A percentile compares a stretch with the other conserved stretches of the same genome.
These are phyloP conservation scores for Colletotrichum graminicola DNA, from an alignment of 2,329 filamentous ascomycete species.

Conservation along the genomic window DNA sequence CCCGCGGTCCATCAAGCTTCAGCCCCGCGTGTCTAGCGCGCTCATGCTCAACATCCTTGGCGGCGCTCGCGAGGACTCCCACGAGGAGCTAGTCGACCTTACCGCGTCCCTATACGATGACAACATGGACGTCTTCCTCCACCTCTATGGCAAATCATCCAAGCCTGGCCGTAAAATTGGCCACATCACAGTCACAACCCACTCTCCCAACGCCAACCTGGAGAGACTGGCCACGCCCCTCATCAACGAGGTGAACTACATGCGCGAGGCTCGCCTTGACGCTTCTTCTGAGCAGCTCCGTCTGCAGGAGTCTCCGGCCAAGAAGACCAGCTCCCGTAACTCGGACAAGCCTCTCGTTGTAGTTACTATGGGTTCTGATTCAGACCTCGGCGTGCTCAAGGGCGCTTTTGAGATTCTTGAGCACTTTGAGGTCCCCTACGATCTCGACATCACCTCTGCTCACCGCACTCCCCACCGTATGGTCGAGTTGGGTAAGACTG, in stretches of 20 bases:
- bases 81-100: slow-evolving; percentile 63
- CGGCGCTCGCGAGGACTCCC: slow-evolving; percentile 73
- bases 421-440: slow-evolving; percentile 79
- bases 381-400: slow-evolving; percentile 76
- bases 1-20: slow-evolving; percentile 65
- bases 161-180: slow-evolving; percentile 94
- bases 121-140: slow-evolving; percentile 70
- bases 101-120: slow-evolving; percentile 58
- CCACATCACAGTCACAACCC: slow-evolving; percentile 85
- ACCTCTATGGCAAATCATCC: slow-evolving; percentile 92
- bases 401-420: slow-evolving; percentile 75
- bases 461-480: slow-evolving; percentile 80
- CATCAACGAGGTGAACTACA: slow-evolving; percentile 71
- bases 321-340: slow-evolving; percentile 45
- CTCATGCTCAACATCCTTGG: slow-evolving; percentile 89
- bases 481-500: slow-evolving; percentile 73
- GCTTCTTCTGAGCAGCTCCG: slow-evolving; percentile 55
- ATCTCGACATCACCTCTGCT: slow-evolving; percentile 82
- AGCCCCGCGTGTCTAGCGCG: slow-evolving; percentile 69
- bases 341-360: slow-evolving; percentile 70
- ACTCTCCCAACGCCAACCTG: slow-evolving; percentile 74
- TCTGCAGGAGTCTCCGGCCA: slow-evolving; percentile 46
- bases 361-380: slow-evolving; percentile 88
- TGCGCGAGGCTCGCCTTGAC: slow-evolving; percentile 67
- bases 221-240: slow-evolving; percentile 73